These are phyloP conservation scores for Apodospora peruviana DNA, from an alignment of 495 filamentous ascomycete species.

Conservation along the genomic window DNA sequence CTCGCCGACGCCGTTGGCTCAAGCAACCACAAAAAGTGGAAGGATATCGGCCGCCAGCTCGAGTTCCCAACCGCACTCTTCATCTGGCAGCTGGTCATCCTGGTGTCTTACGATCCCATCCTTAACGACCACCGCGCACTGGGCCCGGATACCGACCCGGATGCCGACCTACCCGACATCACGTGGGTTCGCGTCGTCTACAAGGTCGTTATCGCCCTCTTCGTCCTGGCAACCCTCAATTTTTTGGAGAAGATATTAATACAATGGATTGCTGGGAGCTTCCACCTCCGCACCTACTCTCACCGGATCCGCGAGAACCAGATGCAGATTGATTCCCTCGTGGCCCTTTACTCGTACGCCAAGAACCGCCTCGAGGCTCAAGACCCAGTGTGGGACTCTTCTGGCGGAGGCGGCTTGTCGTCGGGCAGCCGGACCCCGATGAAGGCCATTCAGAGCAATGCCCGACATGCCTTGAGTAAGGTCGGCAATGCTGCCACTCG, in stretches of 20 bases:
- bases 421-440: conserved; percentile 69
- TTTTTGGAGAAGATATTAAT: conserved; percentile 90
- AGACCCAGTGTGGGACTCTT: conserved; percentile 53
- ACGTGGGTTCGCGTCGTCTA: conserved; percentile 74
- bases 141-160: conserved; percentile 20
- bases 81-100: conserved; percentile 85
- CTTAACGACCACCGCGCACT: conserved; percentile 67
- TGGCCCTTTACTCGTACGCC: conserved; percentile 75
- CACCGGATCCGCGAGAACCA: conserved; percentile 92
- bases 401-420: conserved; percentile 18
- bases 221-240: conserved; percentile 76
- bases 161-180: conserved; percentile 45
- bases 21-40: conserved; percentile 85
- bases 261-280: conserved; percentile 88
- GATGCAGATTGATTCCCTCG: conserved; percentile 41
- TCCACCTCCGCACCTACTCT: conserved; percentile 86
- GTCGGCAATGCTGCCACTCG: conserved; percentile 86
- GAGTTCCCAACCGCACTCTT: conserved; percentile 85
- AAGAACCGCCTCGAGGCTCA: conserved; percentile 65
- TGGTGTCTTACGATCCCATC: conserved; percentile 65
- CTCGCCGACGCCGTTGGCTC: conserved; percentile 76
- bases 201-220: conserved; percentile 79
- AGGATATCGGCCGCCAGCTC: conserved; percentile 78
- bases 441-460: conserved; percentile 61
- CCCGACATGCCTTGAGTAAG: conserved; percentile 66